Evolutionary conservation across 2,329 filamentous ascomycete genomes (phyloP), one percentile per base, ranked within the genome.

Genomic region (Pyrenophora graminea): DNA sequence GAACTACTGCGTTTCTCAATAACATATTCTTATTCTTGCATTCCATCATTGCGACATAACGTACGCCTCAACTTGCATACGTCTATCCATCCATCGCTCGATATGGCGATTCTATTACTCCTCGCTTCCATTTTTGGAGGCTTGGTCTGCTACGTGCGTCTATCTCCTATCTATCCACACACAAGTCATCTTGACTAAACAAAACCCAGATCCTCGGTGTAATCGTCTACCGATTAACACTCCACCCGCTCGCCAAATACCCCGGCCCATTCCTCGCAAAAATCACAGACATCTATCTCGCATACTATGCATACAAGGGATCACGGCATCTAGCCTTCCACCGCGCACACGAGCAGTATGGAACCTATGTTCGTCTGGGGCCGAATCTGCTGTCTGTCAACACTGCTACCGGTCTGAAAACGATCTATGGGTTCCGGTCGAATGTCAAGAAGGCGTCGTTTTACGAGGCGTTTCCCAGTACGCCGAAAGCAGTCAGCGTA

Each of bases 371-470:
- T n/a, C 88, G 90, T 23, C 89, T 88, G 59, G 88, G 88, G 0
- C 90, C 90, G 38, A 90, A 91, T 71, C 84, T 83, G 53, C 76
- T 96, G 36, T 90, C 86, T 1, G 84, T 95, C 76, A 93, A 94
- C 78, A 86, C 85, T 47, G 82, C 82, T 54, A 80, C 62, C 23
- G 76, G 75, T 0, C 62, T 80, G 15, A 77, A 78, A 51, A 73
- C 76, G 7, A 80, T 82, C 62, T 81, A 82, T 58, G 73, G 76
- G 27, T 74, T 74, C 68, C 71, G 74, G 21, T 68, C 74, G 37
- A 79, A 80, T 56, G 75, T 80, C 12, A 73, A 74, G 32, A 82
- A 82, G 55, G 75, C 76, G 1, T 68, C 74, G 31, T 80, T 78
- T 57, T 81, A 82, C 61, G 68, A 71, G 19, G 75, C 78, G 1